Base-by-base conservation (phyloP, 441 rosid species). In the Biscutella auriculata region DNA sequence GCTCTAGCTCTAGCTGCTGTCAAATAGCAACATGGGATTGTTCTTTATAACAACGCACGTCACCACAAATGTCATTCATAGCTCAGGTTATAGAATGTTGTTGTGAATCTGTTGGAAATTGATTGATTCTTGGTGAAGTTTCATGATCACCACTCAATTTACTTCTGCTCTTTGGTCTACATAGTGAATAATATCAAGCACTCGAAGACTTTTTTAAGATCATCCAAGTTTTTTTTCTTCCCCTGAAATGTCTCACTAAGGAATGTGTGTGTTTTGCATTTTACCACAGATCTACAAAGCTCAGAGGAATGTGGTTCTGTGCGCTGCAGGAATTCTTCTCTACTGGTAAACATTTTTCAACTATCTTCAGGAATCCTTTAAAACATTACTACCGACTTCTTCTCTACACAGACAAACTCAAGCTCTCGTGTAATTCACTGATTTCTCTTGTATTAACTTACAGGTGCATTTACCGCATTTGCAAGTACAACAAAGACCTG, bases 381-480 rank as follows among this genome's bases (percentile, higher is more conserved):
- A n/a, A n/a, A n/a, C n/a, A n/a, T n/a, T n/a, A n/a, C n/a, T n/a
- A n/a, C n/a, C n/a, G n/a, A n/a, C n/a, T n/a, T n/a, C n/a, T n/a
- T n/a, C n/a, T n/a, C n/a, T n/a, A n/a, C 19, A 10, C 33, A 13
- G 5, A 33, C 10, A 17, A 12, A 0, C 42, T 17, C 11, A 32
- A 12, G 25, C 6, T 29, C 15, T 53, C 23, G 21, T 0, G 7
- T 52, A 21, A 9, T 15, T 53, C 42, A 45, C 33, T 41, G 8
- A 39, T 12, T 9, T 39, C 11, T 53, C 11, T 33, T 47, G 16
- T 46, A 10, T 39, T 42, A 6, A 25, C 14, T 44, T 9, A 43
- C 77, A 90, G 95, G 97, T 80, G 84, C 55, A 68, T 83, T 19
- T 77, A 79, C 71, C 93, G 85, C 25, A 76, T 91, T 30, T 88